Base-by-base conservation (phyloP, 176 grass and related monocot species). In the Oryza longistaminata region DNA sequence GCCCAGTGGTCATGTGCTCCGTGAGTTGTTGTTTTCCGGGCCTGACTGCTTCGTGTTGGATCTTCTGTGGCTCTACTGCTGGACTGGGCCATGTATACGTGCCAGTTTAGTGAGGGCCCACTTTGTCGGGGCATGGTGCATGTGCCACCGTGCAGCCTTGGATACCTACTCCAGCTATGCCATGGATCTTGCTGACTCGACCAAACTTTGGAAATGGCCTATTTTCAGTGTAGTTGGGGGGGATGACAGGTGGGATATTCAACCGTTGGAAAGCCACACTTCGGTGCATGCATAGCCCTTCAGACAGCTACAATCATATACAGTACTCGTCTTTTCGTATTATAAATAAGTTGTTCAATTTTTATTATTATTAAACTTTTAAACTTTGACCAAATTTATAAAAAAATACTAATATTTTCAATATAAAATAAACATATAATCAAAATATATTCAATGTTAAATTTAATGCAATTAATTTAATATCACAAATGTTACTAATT, bases 51-150 rank as follows among this genome's bases (percentile, higher is more conserved):
- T 78, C 11, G 52, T 61, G 75, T 64, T 26, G 69, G 17, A 73
- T 71, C 53, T 70, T 73, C 68, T 39, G 68, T 80, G 42, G 9
- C n/a, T 50, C 37, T 79, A 19, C 64, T 49, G 70, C 15, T 16
- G 45, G 61, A 24, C 5, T 62, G 13, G 72, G 64, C 25, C 72
- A 24, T 37, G 16, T 46, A 24, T 37, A 11, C 62, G 64, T 22
- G 64, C 71, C 72, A 61, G 85, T 74, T 48, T 27, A 45, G 71
- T 14, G 3, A 77, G 73, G 73, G 42, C 29, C 80, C 80, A 83
- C 66, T n/a, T 35, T 66, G 73, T 58, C 65, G 62, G 24, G 49
- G 65, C 73, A 42, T 64, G 33, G 33, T 83, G 72, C 73, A 64
- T 50, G 73, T 73, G 55, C 8, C 25, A 24, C 58, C 21, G 58